Base-by-base conservation (phyloP, 352 stramenopile genomes). In the Phytophthora citrophthora region DNA sequence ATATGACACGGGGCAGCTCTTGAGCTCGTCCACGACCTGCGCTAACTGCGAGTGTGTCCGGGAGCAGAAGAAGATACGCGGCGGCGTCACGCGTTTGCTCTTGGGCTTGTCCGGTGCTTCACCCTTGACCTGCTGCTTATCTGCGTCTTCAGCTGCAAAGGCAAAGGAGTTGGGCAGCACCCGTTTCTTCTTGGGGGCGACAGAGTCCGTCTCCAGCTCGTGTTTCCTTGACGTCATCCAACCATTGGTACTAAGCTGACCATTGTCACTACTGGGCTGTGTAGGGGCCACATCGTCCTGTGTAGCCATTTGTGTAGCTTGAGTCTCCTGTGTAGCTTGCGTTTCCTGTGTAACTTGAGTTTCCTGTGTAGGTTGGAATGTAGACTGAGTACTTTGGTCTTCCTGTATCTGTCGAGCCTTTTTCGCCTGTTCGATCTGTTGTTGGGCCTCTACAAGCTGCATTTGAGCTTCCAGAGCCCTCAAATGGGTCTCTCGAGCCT, bases 11-110 rank as follows among this genome's bases (percentile, higher is more conserved):
- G 84, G 83, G 44, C 81, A 93, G 56, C 74, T 88, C 72, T 92
- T 93, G 20, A 95, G 70, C 69, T 95, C 85, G 13, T 91, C 75
- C 10, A 92, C 72, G 20, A 94, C 85, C 69, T 96, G 89, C 13
- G 87, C 68, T 12, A 96, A 47, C 64, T 96, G 88, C 50, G 87
- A 95, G 54, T 96, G 89, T 34, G 89, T 96, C 0, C 89, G 83
- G n/a, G 89, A 96, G 60, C 86, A 94, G 47, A 95, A 96, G 64
- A 84, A 95, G 53, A 96, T 96, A 29, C 76, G 77, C 11, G 81
- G 86, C 18, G 81, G 81, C 55, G 57, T 54, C 18, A 88, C 62
- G 5, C 72, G 61, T 18, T 64, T 64, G 55, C 26, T 43, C 24
- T 65, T 74, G 11, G 64, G 59, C 2, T 68, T 61, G 29, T 68